Base-by-base conservation (phyloP, 495 filamentous ascomycete species). In the Penicillium herquei region DNA sequence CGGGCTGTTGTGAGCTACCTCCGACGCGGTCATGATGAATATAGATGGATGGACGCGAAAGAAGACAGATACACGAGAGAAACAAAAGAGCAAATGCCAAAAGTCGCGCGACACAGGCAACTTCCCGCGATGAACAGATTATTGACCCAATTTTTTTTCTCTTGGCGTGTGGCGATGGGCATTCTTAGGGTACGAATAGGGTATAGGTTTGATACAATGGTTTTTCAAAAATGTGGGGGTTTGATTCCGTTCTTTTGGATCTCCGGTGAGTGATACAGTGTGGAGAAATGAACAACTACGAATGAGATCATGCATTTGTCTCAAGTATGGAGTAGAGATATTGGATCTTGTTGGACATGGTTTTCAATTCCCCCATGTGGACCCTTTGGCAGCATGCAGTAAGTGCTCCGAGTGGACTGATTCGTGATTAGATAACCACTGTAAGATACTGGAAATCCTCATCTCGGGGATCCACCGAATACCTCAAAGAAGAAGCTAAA, bases 161-260 rank as follows among this genome's bases (percentile, higher is more conserved):
- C 63, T 66, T 57, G 63, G 63, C 63, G 56, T 52, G 56, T 62
- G 59, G 56, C 59, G 52, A 58, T 62, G 49, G 52, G 41, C n/a
- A 49, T 48, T 32, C 14, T 39, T 49, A 49, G 46, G 46, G 46
- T 39, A 49, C 33, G 14, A 32, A 32, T 10, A 37, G 34, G 34
- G 34, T 37, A 37, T 13, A 37, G 2, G 8, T 31, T 32, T 46
- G 11, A 14, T 46, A 46, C 43, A 26, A 12, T 11, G 12, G 10
- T 46, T 13, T 13, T 33, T 46, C 26, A 14, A 46, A n/a, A 46
- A 44, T n/a, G 17, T 43, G 14, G 16, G 21, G 26, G 14, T 31
- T 46, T 32, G 4, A 16, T 46, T 46, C 7, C 26, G 43, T 26
- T 31, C 14, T 30, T 26, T 46, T 26, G 21, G 26, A 26, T 17